Evolutionary conservation across 768 basidiomycete genomes (phyloP).

Genomic region (Panaeolus cyanescens): DNA sequence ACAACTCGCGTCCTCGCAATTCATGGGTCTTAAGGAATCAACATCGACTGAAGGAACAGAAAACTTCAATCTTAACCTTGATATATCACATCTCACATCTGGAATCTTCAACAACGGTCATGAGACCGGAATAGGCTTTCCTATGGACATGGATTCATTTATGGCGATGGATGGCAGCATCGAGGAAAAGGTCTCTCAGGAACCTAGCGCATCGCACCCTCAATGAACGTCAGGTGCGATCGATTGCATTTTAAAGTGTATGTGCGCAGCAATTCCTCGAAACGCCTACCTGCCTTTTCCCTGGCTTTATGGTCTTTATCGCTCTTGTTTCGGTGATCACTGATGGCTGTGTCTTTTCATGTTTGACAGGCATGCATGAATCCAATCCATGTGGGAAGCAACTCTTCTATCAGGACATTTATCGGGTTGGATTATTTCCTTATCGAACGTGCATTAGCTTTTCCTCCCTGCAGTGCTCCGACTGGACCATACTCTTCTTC

Average conservation of each 20-base stretch:
- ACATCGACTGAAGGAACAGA: slow-evolving; percentile 24
- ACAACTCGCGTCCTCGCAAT: slow-evolving; percentile 39
- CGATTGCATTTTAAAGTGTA: slow-evolving; percentile 3
- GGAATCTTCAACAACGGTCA: slow-evolving; percentile 41
- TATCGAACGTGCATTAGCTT: not conserved
- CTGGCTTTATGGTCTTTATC: slow-evolving; percentile 1
- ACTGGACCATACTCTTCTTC: not conserved
- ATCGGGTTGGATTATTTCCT: slow-evolving; percentile 1
- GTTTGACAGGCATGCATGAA: not conserved
- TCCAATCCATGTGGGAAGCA: slow-evolving; percentile 1
- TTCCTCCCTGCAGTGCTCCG: not conserved
- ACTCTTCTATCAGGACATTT: not conserved
- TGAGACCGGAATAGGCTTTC: slow-evolving; percentile 45
- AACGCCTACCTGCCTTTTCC: slow-evolving; percentile 1
- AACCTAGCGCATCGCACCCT: slow-evolving; percentile 1
- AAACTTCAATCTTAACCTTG: slow-evolving; percentile 53
- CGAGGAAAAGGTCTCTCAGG: slow-evolving; percentile 19
- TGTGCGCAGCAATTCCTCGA: not conserved
- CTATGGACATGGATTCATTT: slow-evolving; percentile 56
- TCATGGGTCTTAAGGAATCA: slow-evolving; percentile 23
- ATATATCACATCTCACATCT: slow-evolving; percentile 44
- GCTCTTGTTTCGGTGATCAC: slow-evolving; percentile 1
- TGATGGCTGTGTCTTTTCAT: slow-evolving; percentile 1
- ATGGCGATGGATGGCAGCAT: slow-evolving; percentile 40
- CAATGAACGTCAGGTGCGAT: not conserved